phyloP scores from a whole-genome alignment of 1,139 yeast genomes.

The Lodderomyces pseudojiufengensis region DNA sequence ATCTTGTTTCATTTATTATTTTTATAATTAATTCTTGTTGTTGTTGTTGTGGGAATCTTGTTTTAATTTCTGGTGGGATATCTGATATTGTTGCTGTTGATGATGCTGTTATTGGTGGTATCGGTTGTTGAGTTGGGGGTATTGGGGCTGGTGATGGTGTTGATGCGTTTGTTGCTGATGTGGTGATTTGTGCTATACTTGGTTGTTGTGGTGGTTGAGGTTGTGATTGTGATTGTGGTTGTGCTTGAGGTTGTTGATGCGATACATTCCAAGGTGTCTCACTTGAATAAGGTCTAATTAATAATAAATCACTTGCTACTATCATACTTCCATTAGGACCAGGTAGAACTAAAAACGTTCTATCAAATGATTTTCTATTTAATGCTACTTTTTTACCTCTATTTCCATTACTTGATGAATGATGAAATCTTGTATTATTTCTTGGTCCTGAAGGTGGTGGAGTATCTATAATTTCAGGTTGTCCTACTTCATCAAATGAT shows the following conservation, averaged over 20 bases:
- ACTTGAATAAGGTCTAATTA: constrained; percentile 61
- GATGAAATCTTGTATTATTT: constrained; percentile 26
- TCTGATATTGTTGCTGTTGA: constrained; percentile 34
- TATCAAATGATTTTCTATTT: constrained; percentile 75
- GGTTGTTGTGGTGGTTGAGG: constrained; percentile 1
- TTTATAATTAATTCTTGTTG: constrained; percentile 68
- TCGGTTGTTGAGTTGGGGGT: constrained; percentile 2
- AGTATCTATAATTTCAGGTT: constrained; percentile 39
- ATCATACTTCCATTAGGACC: constrained; percentile 67
- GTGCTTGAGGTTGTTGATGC: not conserved
- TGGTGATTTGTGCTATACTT: constrained; percentile 1
- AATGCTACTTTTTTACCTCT: constrained; percentile 42
- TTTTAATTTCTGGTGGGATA: constrained; percentile 53
- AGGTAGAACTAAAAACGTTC: constrained; percentile 78
- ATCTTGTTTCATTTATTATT: constrained; percentile 67
- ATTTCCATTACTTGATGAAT: constrained; percentile 7
- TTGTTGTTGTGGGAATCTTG: constrained; percentile 41
- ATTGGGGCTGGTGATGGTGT: constrained; percentile 38
- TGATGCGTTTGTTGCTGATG: not conserved
- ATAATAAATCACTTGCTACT: constrained; percentile 79
- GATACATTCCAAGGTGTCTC: constrained; percentile 67
- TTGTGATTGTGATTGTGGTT: not conserved
- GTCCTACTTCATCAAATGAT: constrained; percentile 63
- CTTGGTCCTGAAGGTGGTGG: constrained; percentile 21
- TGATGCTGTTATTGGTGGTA: constrained; percentile 19